These are phyloP conservation scores for Rhodosporidiobolus sp. DNA, from an alignment of 768 basidiomycete genomes.

Conservation along the genomic window DNA sequence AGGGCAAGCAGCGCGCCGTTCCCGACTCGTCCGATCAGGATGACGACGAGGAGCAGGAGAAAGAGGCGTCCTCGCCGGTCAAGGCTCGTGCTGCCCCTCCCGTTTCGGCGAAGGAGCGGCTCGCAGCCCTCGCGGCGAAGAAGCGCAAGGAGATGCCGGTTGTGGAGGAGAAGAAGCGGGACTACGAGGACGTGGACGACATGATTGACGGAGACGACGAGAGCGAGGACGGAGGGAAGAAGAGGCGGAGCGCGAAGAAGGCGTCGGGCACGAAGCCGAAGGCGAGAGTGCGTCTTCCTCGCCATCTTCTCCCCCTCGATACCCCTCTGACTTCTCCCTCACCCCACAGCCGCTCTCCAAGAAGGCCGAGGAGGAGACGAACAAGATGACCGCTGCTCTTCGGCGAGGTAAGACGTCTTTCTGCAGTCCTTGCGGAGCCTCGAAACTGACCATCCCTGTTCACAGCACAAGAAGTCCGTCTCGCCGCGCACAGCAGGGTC, in stretches of 20 bases:
- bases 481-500: slow-evolving; percentile 6
- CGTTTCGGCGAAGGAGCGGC: not conserved
- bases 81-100: not conserved
- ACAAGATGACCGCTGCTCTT: slow-evolving; percentile 11
- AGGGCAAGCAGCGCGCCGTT: not conserved
- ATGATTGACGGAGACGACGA: slow-evolving; percentile 1
- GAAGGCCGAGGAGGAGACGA: slow-evolving; percentile 31
- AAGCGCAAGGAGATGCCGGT: not conserved
- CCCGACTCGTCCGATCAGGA: slow-evolving; percentile 10
- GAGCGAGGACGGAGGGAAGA: not conserved
- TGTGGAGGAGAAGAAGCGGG: not conserved
- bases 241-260: slow-evolving; percentile 1
- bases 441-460: no score
- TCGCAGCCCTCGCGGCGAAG: slow-evolving; percentile 5
- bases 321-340: no score
- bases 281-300: not conserved
- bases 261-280: not conserved
- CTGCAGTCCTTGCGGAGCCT: not conserved
- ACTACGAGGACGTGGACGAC: slow-evolving; percentile 3
- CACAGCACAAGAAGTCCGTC: no score
- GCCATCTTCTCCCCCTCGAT: no score
- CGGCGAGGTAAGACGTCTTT: slow-evolving; percentile 15
- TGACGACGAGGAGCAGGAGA: not conserved
- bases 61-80: not conserved
- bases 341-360: slow-evolving; percentile 8